A percentile compares a stretch with the other conserved stretches of the same genome.
These are phyloP conservation scores for Chytriomyces sp. DNA, from an alignment of 192 early-diverging fungal genomes.

Conservation along the genomic window DNA sequence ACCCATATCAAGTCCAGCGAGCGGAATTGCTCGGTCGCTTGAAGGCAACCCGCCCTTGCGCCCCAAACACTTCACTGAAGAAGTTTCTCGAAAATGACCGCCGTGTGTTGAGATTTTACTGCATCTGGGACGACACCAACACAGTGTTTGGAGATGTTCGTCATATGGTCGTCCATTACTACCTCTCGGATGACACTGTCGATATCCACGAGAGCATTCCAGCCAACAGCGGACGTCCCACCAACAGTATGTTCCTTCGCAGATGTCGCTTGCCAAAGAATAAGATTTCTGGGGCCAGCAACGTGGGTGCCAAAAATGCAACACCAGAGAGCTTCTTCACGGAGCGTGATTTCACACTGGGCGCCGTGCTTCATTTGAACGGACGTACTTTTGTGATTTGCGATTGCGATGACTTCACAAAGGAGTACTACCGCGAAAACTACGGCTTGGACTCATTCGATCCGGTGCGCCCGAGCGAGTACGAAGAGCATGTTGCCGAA, in stretches of 20 bases:
- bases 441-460: slow-evolving; percentile 58
- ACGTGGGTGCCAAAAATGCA: slow-evolving; percentile 8
- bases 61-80: slow-evolving; percentile 54
- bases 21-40: slow-evolving; percentile 49
- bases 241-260: slow-evolving; percentile 61
- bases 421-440: slow-evolving; percentile 59
- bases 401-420: slow-evolving; percentile 68
- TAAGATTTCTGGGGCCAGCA: slow-evolving; percentile 36
- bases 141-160: slow-evolving; percentile 60
- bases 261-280: slow-evolving; percentile 59
- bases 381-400: slow-evolving; percentile 64
- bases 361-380: slow-evolving; percentile 62
- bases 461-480: slow-evolving; percentile 54
- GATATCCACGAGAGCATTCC: slow-evolving; percentile 65
- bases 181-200: slow-evolving; percentile 64
- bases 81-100: slow-evolving; percentile 68
- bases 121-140: slow-evolving; percentile 68
- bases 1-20: slow-evolving; percentile 56
- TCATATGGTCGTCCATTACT: slow-evolving; percentile 68
- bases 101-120: slow-evolving; percentile 66
- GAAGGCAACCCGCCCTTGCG: slow-evolving; percentile 54
- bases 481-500: slow-evolving; percentile 35
- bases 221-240: slow-evolving; percentile 58
- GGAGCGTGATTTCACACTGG: slow-evolving; percentile 61
- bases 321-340: slow-evolving; percentile 49